Percentiles rank a stretch among this genome's conserved stretches.
These are phyloP conservation scores for Penstemon eatonii DNA, from an alignment of 257 asterid genomes.

Conservation along the genomic window DNA sequence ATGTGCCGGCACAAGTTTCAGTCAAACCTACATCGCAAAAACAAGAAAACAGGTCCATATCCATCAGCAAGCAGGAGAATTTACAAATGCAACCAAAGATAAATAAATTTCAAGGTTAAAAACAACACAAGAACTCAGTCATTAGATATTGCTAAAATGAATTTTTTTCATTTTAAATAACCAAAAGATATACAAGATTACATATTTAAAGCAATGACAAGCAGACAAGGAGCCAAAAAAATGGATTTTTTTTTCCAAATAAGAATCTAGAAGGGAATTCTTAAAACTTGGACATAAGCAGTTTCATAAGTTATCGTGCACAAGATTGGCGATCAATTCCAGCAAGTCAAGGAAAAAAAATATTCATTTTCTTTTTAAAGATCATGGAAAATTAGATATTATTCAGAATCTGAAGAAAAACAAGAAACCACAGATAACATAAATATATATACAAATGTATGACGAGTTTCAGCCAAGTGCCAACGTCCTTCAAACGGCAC, in stretches of 20 bases:
- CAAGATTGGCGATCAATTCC: background rate
- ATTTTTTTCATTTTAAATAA: no score
- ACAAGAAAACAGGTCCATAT: constrained; percentile 20
- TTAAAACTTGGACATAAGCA: constrained; percentile 5
- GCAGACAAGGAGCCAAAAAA: no score
- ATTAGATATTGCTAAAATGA: background rate
- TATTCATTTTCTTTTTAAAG: constrained; percentile 3
- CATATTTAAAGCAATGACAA: no score
- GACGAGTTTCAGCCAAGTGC: constrained; percentile 19
- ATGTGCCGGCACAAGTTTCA: constrained; percentile 95
- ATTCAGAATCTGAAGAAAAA: background rate
- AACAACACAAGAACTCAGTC: background rate
- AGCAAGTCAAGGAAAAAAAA: background rate
- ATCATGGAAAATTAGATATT: constrained; percentile 1
- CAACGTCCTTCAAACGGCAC: constrained; percentile 8
- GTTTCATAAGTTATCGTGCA: constrained; percentile 2
- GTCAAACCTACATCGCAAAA: constrained; percentile 64
- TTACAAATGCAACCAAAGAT: constrained; percentile 13
- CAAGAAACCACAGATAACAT: background rate
- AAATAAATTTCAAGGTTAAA: background rate
- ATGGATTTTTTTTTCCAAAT: background rate
- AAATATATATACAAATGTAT: constrained; percentile 3
- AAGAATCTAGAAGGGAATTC: constrained; percentile 3
- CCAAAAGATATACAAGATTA: background rate
- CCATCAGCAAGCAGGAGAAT: constrained; percentile 20